These are phyloP conservation scores for Puccinia horiana DNA, from an alignment of 1,284 basidiomycete genomes.

Conservation along the genomic window DNA sequence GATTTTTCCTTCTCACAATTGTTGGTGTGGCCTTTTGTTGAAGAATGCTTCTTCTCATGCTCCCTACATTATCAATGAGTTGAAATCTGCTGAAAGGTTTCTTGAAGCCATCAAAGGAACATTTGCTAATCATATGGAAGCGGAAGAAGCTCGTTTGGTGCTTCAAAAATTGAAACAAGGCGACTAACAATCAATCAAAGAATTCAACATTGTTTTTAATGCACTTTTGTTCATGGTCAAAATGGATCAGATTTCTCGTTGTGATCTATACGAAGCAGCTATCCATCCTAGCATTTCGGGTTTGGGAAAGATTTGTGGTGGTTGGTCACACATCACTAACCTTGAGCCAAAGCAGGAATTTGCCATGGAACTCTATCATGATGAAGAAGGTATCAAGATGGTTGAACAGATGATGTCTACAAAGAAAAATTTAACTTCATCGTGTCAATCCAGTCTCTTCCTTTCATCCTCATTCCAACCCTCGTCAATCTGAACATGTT, in stretches of 20 bases:
- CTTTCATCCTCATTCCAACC: not conserved
- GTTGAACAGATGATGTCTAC: not conserved
- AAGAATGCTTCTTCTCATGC: not conserved
- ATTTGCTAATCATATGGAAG: not conserved
- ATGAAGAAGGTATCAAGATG: not conserved
- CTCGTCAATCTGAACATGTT: not conserved
- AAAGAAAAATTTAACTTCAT: not conserved
- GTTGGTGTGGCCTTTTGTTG: not conserved
- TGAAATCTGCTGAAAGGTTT: not conserved
- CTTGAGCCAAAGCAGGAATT: not conserved
- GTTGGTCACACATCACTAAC: not conserved
- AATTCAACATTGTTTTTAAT: conserved; percentile 14
- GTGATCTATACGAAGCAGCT: not conserved
- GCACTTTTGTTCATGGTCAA: not conserved
- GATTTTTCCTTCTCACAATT: not conserved
- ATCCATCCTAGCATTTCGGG: not conserved
- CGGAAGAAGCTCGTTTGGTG: not conserved
- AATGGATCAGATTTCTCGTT: not conserved
- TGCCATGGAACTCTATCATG: not conserved
- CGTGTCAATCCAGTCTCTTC: no score
- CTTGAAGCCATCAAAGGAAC: not conserved
- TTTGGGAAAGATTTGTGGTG: not conserved
- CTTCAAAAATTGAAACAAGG: not conserved
- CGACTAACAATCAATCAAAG: not conserved
- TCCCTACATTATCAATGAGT: not conserved